Base-by-base conservation (phyloP, 1,139 yeast genomes). In the Saccharomyces hybrid region DNA sequence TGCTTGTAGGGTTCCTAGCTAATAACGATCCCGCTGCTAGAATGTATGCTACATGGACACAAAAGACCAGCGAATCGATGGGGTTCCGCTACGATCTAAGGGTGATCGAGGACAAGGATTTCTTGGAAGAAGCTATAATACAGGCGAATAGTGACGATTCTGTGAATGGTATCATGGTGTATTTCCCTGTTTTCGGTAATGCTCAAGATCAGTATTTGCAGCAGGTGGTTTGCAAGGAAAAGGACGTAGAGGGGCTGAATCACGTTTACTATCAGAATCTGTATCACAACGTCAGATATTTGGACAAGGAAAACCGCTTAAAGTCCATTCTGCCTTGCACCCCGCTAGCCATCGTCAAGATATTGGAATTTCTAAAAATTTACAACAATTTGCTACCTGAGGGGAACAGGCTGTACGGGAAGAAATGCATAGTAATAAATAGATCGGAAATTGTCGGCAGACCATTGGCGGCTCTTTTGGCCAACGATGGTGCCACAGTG, bases 371-470 rank as follows among this genome's bases (percentile, higher is more conserved):
- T 68, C 75, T 93, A 67, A 93, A 95, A 6, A 88, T 89, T 9
- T 93, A 93, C 76, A 93, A 91, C 72, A 74, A 80, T 50, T 73
- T 91, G 28, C 73, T 93, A 54, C 88, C 87, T 38, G 87, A 89
- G 65, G 99, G 99, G 7, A 90, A 93, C 74, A 78, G 97, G 57
- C 77, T 93, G 27, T 93, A 89, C 65, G 99, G 99, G 48, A 91
- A 90, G 70, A 91, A 93, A 53, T 78, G 93, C 55, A 84, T 95
- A 53, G 84, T 93, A 51, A 93, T 93, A 51, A 93, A 93, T 73
- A 79, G 99, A 64, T 86, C 96, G 8, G 99, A 93, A 71, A 91
- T 93, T 63, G 99, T 93, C 23, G 99, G 99, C 5, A 82, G 99
- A 62, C 99, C 99, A 1, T 75, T 93, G 59, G 99, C 99, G 32